Evolutionary conservation across 2,329 filamentous ascomycete species (phyloP).

Genomic region (Aspergillus jensenii): DNA sequence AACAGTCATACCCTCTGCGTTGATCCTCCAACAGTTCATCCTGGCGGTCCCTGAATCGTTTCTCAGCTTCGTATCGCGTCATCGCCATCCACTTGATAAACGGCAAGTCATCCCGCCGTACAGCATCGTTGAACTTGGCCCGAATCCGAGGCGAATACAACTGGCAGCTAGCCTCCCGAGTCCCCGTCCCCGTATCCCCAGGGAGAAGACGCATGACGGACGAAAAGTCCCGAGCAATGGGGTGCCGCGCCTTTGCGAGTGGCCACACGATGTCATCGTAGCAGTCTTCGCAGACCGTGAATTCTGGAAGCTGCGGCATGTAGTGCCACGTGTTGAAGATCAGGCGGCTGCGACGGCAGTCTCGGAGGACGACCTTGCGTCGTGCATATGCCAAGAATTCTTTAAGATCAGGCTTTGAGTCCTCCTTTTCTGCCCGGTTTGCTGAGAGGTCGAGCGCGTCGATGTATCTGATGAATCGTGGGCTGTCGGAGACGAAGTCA

Average conservation of each 20-base stretch:
- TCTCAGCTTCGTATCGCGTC: constrained; percentile 57
- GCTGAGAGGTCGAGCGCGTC: constrained; percentile 57
- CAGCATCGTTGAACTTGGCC: constrained; percentile 66
- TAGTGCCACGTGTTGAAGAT: constrained; percentile 72
- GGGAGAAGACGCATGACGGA: constrained; percentile 59
- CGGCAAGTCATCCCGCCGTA: constrained; percentile 64
- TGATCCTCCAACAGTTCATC: constrained; percentile 57
- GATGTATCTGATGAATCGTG: constrained; percentile 58
- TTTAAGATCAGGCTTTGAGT: constrained; percentile 52
- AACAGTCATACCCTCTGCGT: constrained; percentile 55
- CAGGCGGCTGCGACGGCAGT: constrained; percentile 67
- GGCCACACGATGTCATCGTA: constrained; percentile 79
- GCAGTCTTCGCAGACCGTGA: constrained; percentile 85
- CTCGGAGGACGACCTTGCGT: constrained; percentile 56
- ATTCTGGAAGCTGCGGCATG: constrained; percentile 71
- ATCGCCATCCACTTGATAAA: constrained; percentile 65
- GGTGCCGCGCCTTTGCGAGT: constrained; percentile 52
- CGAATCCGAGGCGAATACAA: constrained; percentile 81
- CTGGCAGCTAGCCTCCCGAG: constrained; percentile 62
- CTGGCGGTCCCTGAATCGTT: constrained; percentile 58
- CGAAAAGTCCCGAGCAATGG: constrained; percentile 66
- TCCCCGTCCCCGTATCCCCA: constrained; percentile 43
- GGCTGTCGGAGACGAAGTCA: constrained; percentile 64
- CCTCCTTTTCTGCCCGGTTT: constrained; percentile 33
- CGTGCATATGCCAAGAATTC: constrained; percentile 65